These are phyloP conservation scores for Bonia amplexicaulis DNA, from an alignment of 176 grass and related monocot genomes.

Conservation along the genomic window DNA sequence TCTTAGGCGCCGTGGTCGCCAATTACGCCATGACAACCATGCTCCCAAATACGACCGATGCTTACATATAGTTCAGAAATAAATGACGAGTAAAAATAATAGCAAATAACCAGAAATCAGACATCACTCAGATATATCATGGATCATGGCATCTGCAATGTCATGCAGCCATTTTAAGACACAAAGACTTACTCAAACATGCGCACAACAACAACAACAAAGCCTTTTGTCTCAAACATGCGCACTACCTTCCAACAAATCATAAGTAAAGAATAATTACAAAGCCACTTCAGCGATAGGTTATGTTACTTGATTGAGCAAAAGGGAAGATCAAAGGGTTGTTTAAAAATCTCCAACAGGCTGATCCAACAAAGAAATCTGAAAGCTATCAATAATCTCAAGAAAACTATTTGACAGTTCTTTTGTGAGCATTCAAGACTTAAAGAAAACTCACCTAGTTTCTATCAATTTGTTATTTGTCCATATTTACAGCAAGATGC, in stretches of 20 bases:
- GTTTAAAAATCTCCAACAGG: background rate
- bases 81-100: background rate
- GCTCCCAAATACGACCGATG: background rate
- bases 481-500: conserved; percentile 29
- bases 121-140: background rate
- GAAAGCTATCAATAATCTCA: background rate
- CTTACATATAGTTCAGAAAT: background rate
- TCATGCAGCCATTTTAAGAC: background rate
- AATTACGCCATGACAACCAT: too few relatives aligned
- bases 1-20: too few relatives aligned
- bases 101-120: background rate
- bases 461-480: background rate
- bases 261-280: background rate
- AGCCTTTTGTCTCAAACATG: background rate
- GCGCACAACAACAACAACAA: too few relatives aligned
- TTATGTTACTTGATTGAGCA: background rate
- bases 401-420: background rate
- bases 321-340: background rate
- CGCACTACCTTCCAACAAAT: background rate
- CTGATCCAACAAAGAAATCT: background rate
- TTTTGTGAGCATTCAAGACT: background rate
- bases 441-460: conserved; percentile 2
- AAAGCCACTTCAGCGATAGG: background rate
- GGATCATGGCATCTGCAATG: background rate
- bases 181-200: background rate